These are phyloP conservation scores for Coemansia sp. DNA, from an alignment of 192 early-diverging fungal species.

Conservation along the genomic window DNA sequence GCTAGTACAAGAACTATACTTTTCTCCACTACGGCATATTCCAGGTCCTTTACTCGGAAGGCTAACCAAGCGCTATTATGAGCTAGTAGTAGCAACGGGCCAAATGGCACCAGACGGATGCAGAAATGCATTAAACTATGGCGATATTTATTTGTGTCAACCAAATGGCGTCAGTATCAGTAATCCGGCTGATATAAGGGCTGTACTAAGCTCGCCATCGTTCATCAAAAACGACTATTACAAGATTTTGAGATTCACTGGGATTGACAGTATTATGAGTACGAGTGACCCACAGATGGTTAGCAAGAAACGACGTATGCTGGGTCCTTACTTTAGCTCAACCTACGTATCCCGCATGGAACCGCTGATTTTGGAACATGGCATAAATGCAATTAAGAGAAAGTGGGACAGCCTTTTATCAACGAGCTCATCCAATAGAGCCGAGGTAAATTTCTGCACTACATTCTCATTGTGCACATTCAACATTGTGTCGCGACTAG, in stretches of 20 bases:
- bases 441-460: conserved; percentile 17
- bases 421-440: background rate
- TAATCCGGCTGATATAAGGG: conserved; percentile 26
- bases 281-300: background rate
- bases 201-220: conserved; percentile 16
- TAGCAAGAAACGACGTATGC: conserved; percentile 20
- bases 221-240: conserved; percentile 30
- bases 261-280: conserved; percentile 14
- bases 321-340: conserved; percentile 24
- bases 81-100: background rate
- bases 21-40: conserved; percentile 13
- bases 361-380: conserved; percentile 22
- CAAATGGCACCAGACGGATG: conserved; percentile 7
- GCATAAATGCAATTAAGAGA: background rate
- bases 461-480: conserved; percentile 29
- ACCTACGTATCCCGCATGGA: conserved; percentile 27
- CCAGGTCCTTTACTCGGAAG: conserved; percentile 16
- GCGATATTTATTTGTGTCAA: conserved; percentile 26
- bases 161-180: conserved; percentile 20
- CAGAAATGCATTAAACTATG: background rate
- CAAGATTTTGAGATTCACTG: conserved; percentile 16
- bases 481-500: conserved; percentile 20
- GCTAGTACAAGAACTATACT: background rate
- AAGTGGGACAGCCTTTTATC: conserved; percentile 9
- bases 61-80: background rate